These are phyloP conservation scores for Ligustrum vulgare DNA, from an alignment of 257 asterid species.

Conservation along the genomic window DNA sequence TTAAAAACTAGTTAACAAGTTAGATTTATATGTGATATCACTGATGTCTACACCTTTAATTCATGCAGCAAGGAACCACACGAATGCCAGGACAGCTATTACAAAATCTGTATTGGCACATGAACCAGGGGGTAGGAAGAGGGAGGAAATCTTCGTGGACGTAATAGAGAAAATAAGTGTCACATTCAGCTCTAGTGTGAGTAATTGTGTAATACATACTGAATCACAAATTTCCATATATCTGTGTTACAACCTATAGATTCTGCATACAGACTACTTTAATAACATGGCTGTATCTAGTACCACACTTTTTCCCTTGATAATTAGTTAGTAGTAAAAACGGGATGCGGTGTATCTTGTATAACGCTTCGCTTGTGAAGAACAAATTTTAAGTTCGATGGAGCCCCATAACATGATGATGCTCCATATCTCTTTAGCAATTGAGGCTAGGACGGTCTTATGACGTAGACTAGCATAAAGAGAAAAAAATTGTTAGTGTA, in stretches of 20 bases:
- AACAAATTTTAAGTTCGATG: slow-evolving; percentile 5
- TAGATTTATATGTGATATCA: neutral
- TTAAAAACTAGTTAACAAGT: neutral
- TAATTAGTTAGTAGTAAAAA: neutral
- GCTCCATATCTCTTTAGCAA: neutral
- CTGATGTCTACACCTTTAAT: slow-evolving; percentile 31
- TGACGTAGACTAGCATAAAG: slow-evolving; percentile 3
- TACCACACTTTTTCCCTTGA: slow-evolving; percentile 7
- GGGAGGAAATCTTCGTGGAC: slow-evolving; percentile 99
- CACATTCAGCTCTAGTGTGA: slow-evolving; percentile 98
- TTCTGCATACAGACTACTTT: slow-evolving; percentile 12
- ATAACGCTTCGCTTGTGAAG: slow-evolving; percentile 5
- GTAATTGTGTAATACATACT: slow-evolving; percentile 36
- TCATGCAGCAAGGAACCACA: slow-evolving; percentile 91
- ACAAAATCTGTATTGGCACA: slow-evolving; percentile 96
- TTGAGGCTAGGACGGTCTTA: neutral
- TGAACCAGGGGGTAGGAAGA: slow-evolving; percentile 96
- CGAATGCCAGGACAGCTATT: slow-evolving; percentile 71
- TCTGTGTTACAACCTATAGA: slow-evolving; percentile 10
- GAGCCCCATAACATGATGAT: neutral
- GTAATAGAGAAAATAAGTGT: slow-evolving; percentile 96
- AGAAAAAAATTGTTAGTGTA: slow-evolving; percentile 19
- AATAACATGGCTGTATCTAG: slow-evolving; percentile 2
- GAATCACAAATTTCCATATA: slow-evolving; percentile 26
- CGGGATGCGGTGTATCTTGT: slow-evolving; percentile 25